Base-by-base conservation (phyloP, 805 yeast genomes). In the Saturnispora gosingensis region DNA sequence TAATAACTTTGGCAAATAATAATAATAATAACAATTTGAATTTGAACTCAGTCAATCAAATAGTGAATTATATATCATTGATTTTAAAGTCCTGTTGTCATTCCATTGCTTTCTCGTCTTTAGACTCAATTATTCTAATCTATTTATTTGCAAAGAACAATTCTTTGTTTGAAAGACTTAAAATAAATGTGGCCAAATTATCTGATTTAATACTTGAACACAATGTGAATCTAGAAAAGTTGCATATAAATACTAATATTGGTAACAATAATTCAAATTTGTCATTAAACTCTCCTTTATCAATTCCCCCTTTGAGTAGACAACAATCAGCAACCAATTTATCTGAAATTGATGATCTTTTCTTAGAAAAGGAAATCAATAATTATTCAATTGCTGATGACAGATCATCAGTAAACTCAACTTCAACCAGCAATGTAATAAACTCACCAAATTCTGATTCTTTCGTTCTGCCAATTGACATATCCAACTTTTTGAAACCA, bases 51-150 rank as follows among this genome's bases (percentile, higher is more conserved):
- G 11, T 13, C 34, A 2, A 30, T 30, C 34, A 30, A 10, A 30
- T 30, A 30, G 61, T 79, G 7, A 88, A 83, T 55, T 61, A 77
- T 38, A 61, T 85, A 28, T 82, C 89, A 0, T 62, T 85, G 11
- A 40, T 85, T n/a, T 55, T 83, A 5, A 70, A 85, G 49, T 68
- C 85, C 1, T 62, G 83, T 3, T 72, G 81, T 46, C 77, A 76
- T 24, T 72, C 81, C 4, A 67, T 78, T 3, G 62, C 76, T n/a
- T 72, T 80, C 45, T 61, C 70, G 56, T 82, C 80, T 6, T 65
- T 65, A 24, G 78, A 80, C 30, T 75, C 83, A 1, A 64, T 81
- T 51, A 74, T 80, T 62, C 65, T 83, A 53, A 59, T 83, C 8
- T 81, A 73, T 59, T 70, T 78, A 0, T 59, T 84, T 3, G 51